A percentile compares a stretch with the other conserved stretches of the same genome.
These are phyloP conservation scores for Cucumis melo DNA, from an alignment of 306 rosid species.

Conservation along the genomic window DNA sequence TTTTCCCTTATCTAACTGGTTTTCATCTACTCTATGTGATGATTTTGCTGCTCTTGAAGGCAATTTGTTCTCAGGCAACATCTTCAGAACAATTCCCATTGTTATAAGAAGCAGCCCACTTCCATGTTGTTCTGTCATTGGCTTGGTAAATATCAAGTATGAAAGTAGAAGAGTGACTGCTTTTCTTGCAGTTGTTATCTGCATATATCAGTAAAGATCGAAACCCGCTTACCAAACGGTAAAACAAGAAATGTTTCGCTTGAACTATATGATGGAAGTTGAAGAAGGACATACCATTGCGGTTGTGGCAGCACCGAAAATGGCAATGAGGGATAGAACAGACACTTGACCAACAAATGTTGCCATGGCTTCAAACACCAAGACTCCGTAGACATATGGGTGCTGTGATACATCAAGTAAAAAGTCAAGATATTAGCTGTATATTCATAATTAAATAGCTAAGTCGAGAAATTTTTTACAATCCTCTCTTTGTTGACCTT, in stretches of 20 bases:
- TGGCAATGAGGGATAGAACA: conserved; percentile 39
- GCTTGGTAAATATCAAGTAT: conserved; percentile 54
- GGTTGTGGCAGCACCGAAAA: conserved; percentile 49
- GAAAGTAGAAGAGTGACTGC: conserved; percentile 51
- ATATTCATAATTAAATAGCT: background rate
- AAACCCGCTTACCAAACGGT: background rate
- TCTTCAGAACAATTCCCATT: conserved; percentile 41
- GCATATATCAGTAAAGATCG: conserved; percentile 7
- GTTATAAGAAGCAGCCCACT: conserved; percentile 42
- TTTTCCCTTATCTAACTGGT: background rate
- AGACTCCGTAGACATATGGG: conserved; percentile 43
- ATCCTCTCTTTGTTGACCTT: background rate
- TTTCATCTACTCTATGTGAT: background rate
- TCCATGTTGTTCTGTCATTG: conserved; percentile 49
- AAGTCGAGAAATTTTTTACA: background rate
- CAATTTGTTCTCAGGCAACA: conserved; percentile 27
- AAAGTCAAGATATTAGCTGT: background rate
- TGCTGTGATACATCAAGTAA: conserved; percentile 21
- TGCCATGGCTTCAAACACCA: conserved; percentile 49
- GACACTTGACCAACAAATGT: conserved; percentile 46
- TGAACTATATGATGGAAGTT: background rate
- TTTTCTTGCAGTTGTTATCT: conserved; percentile 58
- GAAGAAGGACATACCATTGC: conserved; percentile 27
- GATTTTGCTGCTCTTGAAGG: conserved; percentile 9
- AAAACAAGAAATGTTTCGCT: background rate